A percentile compares a stretch with the other conserved stretches of the same genome.
Evolutionary conservation across 2,329 filamentous ascomycete genomes (phyloP).

Genomic region (Talaromyces verruculosus): DNA sequence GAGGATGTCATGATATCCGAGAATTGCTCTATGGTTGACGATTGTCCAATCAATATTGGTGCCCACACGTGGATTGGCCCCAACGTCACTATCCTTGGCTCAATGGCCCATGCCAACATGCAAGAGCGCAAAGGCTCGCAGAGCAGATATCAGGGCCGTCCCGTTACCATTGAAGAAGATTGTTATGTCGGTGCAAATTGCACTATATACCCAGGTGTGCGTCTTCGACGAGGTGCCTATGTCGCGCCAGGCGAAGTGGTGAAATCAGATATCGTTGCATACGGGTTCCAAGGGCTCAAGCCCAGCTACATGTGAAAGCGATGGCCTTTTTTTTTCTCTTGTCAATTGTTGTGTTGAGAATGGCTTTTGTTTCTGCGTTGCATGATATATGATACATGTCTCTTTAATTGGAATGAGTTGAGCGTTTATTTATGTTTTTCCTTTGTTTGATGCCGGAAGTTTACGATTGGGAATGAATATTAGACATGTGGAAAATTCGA

Average conservation of each 20-base stretch:
- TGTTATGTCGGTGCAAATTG: constrained; percentile 65
- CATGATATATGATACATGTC: constrained; percentile 15
- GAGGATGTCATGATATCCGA: constrained; percentile 80
- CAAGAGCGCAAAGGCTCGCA: constrained; percentile 71
- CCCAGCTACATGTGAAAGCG: constrained; percentile 41
- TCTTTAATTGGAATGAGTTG: constrained; percentile 8
- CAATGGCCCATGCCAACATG: constrained; percentile 70
- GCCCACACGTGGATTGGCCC: constrained; percentile 69
- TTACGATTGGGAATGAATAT: background rate
- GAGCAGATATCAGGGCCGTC: constrained; percentile 67
- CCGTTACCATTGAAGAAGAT: constrained; percentile 73
- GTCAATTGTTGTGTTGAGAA: background rate
- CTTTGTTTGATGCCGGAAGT: background rate
- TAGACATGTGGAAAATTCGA: background rate
- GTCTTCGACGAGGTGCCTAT: constrained; percentile 44
- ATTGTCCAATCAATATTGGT: constrained; percentile 79
- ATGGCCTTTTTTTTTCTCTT: background rate
- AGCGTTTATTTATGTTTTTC: background rate
- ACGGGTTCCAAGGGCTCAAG: constrained; percentile 44
- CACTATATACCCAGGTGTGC: constrained; percentile 55
- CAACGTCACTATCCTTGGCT: constrained; percentile 82
- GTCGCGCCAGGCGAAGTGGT: constrained; percentile 49
- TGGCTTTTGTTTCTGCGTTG: background rate
- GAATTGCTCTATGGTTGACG: constrained; percentile 82
- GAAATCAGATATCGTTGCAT: constrained; percentile 43